A percentile compares a stretch with the other conserved stretches of the same genome.
phyloP scores from a whole-genome alignment of 371 early-diverging fungal genomes.

The Mortierella sp. region DNA sequence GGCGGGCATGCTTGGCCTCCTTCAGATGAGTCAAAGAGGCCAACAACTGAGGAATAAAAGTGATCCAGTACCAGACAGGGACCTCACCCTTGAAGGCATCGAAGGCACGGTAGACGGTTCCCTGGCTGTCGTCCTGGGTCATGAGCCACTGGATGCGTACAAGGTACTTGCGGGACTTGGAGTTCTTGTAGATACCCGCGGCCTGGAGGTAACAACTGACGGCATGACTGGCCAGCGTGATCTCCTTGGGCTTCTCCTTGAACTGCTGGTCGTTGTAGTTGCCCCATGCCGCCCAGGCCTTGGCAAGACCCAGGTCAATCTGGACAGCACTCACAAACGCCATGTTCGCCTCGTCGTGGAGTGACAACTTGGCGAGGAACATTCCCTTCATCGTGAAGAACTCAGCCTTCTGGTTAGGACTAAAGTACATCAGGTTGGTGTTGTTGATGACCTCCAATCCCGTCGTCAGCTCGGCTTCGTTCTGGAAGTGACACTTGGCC shows the following conservation, averaged over 20 bases:
- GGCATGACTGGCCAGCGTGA: slow-evolving; percentile 91
- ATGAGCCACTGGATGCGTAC: slow-evolving; percentile 96
- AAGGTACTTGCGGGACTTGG: slow-evolving; percentile 90
- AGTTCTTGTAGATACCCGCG: slow-evolving; percentile 88
- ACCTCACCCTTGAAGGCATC: slow-evolving; percentile 92
- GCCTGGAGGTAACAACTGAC: slow-evolving; percentile 98
- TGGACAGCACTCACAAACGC: slow-evolving; percentile 96
- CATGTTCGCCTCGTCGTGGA: slow-evolving; percentile 92
- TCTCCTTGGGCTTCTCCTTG: slow-evolving; percentile 84
- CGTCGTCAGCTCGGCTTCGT: slow-evolving; percentile 86
- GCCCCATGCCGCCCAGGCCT: slow-evolving; percentile 99
- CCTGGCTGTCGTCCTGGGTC: slow-evolving; percentile 88
- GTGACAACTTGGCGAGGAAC: slow-evolving; percentile 91
- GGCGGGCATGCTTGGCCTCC: slow-evolving; percentile 85
- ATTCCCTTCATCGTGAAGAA: slow-evolving; percentile 97
- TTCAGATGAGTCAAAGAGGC: slow-evolving; percentile 77
- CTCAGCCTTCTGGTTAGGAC: slow-evolving; percentile 95
- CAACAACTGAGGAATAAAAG: slow-evolving; percentile 97
- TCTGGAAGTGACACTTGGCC: slow-evolving; percentile 96
- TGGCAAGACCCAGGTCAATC: slow-evolving; percentile 88
- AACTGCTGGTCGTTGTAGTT: slow-evolving; percentile 94
- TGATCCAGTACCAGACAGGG: slow-evolving; percentile 98
- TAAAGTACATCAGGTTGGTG: slow-evolving; percentile 98
- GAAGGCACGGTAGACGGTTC: slow-evolving; percentile 83
- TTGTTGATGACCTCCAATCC: slow-evolving; percentile 99